These are phyloP conservation scores for Adansonia grandidieri DNA, from an alignment of 441 rosid genomes.

Conservation along the genomic window DNA sequence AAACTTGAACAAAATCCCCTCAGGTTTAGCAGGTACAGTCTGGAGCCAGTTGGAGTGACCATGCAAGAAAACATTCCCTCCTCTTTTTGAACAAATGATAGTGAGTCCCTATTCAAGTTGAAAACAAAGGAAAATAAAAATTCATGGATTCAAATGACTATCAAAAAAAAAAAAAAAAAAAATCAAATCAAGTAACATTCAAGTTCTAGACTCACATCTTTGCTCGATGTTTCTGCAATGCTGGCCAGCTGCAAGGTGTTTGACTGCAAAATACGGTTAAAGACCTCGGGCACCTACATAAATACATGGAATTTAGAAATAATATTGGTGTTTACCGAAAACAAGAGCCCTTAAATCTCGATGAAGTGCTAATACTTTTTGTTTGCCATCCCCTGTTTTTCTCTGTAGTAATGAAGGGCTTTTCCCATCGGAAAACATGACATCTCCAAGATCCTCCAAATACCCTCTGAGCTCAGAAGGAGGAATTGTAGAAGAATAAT, in stretches of 20 bases:
- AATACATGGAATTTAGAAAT: conserved; percentile 26
- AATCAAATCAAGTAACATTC: not conserved
- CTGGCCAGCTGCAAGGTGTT: conserved; percentile 61
- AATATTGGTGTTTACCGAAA: not conserved
- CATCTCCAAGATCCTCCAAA: conserved; percentile 70
- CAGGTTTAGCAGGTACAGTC: conserved; percentile 68
- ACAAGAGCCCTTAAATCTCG: not conserved
- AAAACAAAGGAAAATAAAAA: conserved; percentile 17
- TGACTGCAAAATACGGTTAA: conserved; percentile 56
- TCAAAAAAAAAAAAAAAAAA: not conserved
- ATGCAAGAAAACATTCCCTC: conserved; percentile 59
- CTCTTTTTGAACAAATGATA: conserved; percentile 65
- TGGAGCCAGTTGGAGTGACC: conserved; percentile 73
- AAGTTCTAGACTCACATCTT: conserved; percentile 58
- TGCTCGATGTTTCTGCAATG: conserved; percentile 67
- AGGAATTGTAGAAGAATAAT: conserved; percentile 49
- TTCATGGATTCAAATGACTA: not conserved
- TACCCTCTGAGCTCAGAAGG: conserved; percentile 65
- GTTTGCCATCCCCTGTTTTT: conserved; percentile 49
- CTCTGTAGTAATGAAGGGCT: conserved; percentile 50
- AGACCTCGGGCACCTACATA: conserved; percentile 64
- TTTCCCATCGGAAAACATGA: conserved; percentile 63
- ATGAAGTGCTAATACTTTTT: conserved; percentile 45
- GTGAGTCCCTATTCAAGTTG: conserved; percentile 60
- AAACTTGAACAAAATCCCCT: conserved; percentile 69